Percentiles rank a stretch among this genome's conserved stretches.
These are phyloP conservation scores for Xylariales sp. DNA, from an alignment of 2,329 filamentous ascomycete genomes.

Conservation along the genomic window DNA sequence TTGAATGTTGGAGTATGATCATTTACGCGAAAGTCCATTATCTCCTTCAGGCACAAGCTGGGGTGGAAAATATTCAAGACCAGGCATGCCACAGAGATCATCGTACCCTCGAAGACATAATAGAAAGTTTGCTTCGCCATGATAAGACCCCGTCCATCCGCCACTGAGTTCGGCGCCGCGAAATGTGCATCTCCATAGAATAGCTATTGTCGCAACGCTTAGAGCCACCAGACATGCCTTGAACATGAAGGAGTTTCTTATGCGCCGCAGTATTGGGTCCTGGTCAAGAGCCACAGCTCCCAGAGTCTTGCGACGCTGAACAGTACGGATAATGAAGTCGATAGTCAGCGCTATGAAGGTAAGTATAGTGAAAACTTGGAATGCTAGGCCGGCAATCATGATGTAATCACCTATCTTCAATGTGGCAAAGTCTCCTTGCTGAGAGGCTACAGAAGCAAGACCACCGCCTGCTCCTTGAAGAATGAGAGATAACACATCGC, in stretches of 20 bases:
- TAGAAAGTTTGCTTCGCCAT: slow-evolving; percentile 52
- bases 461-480: slow-evolving; percentile 58
- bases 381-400: slow-evolving; percentile 60
- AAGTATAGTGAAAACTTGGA: slow-evolving; percentile 54
- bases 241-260: slow-evolving; percentile 42
- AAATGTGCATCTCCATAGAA: slow-evolving; percentile 62
- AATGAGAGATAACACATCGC: slow-evolving; percentile 55
- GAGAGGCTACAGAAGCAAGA: slow-evolving; percentile 29
- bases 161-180: slow-evolving; percentile 61
- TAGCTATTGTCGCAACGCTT: slow-evolving; percentile 51
- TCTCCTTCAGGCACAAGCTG: slow-evolving; percentile 3
- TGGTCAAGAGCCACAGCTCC: slow-evolving; percentile 29
- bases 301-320: slow-evolving; percentile 16
- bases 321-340: slow-evolving; percentile 44
- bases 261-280: slow-evolving; percentile 25
- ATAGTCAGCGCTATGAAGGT: slow-evolving; percentile 46
- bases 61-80: slow-evolving; percentile 43
- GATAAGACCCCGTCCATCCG: slow-evolving; percentile 57
- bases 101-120: slow-evolving; percentile 52
- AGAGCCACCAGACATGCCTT: slow-evolving; percentile 50
- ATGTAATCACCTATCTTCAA: slow-evolving; percentile 46
- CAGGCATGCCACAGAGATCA: slow-evolving; percentile 42
- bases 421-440: slow-evolving; percentile 15
- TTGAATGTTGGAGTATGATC: too few species aligned
- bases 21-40: too few species aligned